Conservation (phyloP, 352 stramenopile species). For the Phytophthora hibernalis region DNA sequence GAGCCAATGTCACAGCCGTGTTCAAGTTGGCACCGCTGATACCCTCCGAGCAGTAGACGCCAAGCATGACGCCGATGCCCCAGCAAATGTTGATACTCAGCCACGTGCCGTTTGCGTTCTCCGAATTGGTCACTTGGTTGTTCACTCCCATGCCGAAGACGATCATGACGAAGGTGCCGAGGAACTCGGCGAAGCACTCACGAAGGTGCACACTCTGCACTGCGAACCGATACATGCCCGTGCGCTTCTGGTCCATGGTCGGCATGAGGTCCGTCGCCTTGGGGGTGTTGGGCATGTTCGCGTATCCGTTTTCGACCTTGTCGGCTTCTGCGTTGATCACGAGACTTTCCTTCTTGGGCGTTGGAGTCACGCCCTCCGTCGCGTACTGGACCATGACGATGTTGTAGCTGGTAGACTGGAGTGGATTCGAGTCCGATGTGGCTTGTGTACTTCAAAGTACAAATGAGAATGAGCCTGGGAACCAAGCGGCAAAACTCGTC, state of each 20-base stretch:
- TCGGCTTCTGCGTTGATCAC: conserved; percentile 30
- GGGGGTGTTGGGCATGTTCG: conserved; percentile 26
- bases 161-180: conserved; percentile 57
- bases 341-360: conserved; percentile 40
- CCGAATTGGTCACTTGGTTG: conserved; percentile 55
- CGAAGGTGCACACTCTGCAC: conserved; percentile 41
- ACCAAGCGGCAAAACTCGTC: conserved; percentile 3
- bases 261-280: conserved; percentile 39
- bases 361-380: conserved; percentile 16
- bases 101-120: conserved; percentile 55
- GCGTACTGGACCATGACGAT: conserved; percentile 26
- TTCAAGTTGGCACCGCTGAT: conserved; percentile 63
- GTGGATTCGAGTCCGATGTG: conserved; percentile 21
- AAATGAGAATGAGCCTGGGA: conserved; percentile 35
- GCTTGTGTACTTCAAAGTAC: conserved; percentile 35
- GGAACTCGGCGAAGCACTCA: conserved; percentile 55
- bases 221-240: conserved; percentile 46
- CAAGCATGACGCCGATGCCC: conserved; percentile 58
- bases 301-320: conserved; percentile 33
- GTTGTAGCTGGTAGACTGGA: conserved; percentile 5
- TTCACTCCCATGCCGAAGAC: conserved; percentile 66
- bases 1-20: conserved; percentile 53
- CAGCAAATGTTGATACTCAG: conserved; percentile 60
- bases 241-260: conserved; percentile 39
- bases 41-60: conserved; percentile 51